A percentile compares a stretch with the other conserved stretches of the same genome.
phyloP scores from a whole-genome alignment of 371 early-diverging fungal species.

The Coemansia sp. region DNA sequence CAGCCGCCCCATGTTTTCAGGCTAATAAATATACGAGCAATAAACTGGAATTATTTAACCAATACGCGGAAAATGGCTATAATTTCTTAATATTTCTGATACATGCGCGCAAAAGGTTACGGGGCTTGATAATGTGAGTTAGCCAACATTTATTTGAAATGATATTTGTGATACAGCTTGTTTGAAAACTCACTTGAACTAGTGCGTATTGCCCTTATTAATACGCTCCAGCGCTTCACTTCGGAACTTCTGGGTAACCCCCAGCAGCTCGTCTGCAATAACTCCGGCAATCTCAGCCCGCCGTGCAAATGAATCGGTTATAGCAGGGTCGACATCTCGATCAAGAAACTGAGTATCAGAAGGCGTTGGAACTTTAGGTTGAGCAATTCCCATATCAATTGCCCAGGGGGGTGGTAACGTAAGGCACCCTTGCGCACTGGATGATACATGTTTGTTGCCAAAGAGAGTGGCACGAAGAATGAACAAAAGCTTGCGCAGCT shows the following conservation, averaged over 20 bases:
- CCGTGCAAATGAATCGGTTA: neutral
- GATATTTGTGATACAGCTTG: too few species aligned
- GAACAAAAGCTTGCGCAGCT: neutral
- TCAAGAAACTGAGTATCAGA: neutral
- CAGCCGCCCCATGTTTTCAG: constrained; percentile 46
- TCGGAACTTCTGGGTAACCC: neutral
- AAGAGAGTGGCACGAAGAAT: neutral
- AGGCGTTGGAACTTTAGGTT: neutral
- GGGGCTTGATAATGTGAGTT: too few species aligned
- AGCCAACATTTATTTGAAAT: too few species aligned
- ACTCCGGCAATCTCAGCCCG: neutral
- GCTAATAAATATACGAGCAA: too few species aligned
- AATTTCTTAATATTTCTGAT: too few species aligned
- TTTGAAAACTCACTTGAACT: too few species aligned
- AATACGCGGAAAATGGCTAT: too few species aligned
- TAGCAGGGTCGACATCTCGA: neutral
- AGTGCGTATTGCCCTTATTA: too few species aligned
- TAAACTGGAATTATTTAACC: too few species aligned
- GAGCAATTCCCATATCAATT: neutral
- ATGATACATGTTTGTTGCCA: neutral
- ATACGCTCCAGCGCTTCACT: neutral
- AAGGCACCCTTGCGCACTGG: neutral
- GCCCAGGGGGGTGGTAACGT: neutral
- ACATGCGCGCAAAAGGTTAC: too few species aligned
- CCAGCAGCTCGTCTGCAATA: neutral